Conservation (phyloP, 805 yeast genomes). For the Lipomyces mesembrius region DNA sequence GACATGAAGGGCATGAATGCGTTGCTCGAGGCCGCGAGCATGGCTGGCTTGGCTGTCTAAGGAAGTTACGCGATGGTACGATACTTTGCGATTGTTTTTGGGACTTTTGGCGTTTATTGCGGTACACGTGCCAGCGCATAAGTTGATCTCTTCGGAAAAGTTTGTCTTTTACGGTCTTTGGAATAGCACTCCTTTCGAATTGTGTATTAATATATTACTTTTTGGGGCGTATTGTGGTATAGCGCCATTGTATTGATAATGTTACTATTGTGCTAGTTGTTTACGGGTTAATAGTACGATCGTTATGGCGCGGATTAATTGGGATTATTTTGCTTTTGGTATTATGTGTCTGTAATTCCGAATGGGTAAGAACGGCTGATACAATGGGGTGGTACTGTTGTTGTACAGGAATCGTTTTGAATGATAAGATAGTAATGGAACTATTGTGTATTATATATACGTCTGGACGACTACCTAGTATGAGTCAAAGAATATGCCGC, state of each 20-base stretch:
- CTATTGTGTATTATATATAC: background rate
- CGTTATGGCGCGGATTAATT: background rate
- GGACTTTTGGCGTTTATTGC: background rate
- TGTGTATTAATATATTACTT: background rate
- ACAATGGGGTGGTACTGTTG: background rate
- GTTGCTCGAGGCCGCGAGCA: conserved; percentile 31
- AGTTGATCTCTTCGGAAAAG: background rate
- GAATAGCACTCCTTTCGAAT: background rate
- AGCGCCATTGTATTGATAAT: too few relatives aligned
- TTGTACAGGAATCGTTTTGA: background rate
- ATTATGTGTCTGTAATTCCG: background rate
- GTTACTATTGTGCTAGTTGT: background rate
- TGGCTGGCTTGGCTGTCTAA: conserved; percentile 15
- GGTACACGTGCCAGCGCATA: background rate
- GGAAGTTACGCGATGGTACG: background rate
- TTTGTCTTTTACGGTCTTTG: background rate
- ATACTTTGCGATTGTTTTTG: background rate
- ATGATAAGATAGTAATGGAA: background rate
- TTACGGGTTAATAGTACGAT: background rate
- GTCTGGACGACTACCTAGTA: too few relatives aligned
- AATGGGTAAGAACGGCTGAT: background rate
- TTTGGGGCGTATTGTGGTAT: background rate
- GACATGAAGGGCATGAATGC: conserved; percentile 29
- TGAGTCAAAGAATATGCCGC: too few relatives aligned
- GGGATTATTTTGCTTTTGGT: background rate